These are phyloP conservation scores for Ophiosphaerella narmari DNA, from an alignment of 2,329 filamentous ascomycete genomes.

Conservation along the genomic window DNA sequence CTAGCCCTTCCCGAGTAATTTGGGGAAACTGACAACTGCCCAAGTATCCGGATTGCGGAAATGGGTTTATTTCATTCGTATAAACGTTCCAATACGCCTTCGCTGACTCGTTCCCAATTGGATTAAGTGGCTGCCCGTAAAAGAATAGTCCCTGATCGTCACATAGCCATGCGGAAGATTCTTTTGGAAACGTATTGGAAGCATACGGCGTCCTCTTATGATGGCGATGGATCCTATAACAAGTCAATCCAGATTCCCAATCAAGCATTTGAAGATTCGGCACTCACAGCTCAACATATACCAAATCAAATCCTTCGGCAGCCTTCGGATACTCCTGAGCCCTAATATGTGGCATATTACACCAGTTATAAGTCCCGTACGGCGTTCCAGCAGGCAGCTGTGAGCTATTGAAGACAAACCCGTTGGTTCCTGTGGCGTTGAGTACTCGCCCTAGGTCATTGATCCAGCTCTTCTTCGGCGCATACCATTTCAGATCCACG, in stretches of 20 bases:
- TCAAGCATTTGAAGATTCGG: background rate
- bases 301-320: slow-evolving; percentile 62
- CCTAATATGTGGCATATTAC: slow-evolving; percentile 87
- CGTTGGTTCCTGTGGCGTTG: slow-evolving; percentile 66
- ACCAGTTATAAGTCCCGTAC: slow-evolving; percentile 76
- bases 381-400: slow-evolving; percentile 55
- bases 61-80: slow-evolving; percentile 67
- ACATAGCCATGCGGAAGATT: slow-evolving; percentile 75
- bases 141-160: slow-evolving; percentile 71
- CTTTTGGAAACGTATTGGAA: slow-evolving; percentile 74
- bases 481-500: slow-evolving; percentile 40
- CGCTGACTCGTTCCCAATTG: slow-evolving; percentile 54
- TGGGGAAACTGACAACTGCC: slow-evolving; percentile 82
- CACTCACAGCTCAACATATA: slow-evolving; percentile 74
- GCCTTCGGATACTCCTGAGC: slow-evolving; percentile 65
- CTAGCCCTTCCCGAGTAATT: slow-evolving; percentile 71
- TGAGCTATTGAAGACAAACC: slow-evolving; percentile 75
- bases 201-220: slow-evolving; percentile 85
- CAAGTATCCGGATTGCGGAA: slow-evolving; percentile 67
- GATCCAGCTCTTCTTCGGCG: slow-evolving; percentile 51
- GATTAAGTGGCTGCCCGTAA: slow-evolving; percentile 64
- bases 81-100: slow-evolving; percentile 69
- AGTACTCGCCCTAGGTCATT: slow-evolving; percentile 66
- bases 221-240: slow-evolving; percentile 68
- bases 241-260: background rate